Evolutionary conservation across 257 asterid genomes (phyloP), one percentile per base, ranked within the genome.

Genomic region (Nicotiana otophora): DNA sequence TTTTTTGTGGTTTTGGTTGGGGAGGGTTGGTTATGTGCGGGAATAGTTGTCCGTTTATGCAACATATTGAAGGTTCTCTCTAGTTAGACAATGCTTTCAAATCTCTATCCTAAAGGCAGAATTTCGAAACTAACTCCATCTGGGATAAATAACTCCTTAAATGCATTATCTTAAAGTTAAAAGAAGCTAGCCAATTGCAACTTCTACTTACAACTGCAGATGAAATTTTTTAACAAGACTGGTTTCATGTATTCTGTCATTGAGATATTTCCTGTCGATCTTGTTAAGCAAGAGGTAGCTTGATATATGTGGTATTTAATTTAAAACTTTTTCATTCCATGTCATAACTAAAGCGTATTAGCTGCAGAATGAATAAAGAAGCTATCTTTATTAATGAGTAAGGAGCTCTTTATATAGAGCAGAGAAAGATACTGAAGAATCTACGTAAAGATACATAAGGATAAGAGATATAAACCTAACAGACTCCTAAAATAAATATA

Each of bases 51-150:
- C 20, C 48, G 60, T 72, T 20, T 46, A 23, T 72, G 60, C 30
- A 72, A 72, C 23, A 46, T 72, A 72, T 72, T 20, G 36, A 20
- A 1, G 36, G 23, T 70, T 16, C 6, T 46, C 12, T 33, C 16
- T 72, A 42, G 78, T 42, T 72, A n/a, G 78, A 72, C 14, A 12
- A 42, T 72, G 58, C 78, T 72, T 72, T 72, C 60, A 12, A 72
- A 72, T 53, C 20, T 70, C 60, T 42, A 11, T 42, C 78, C 7
- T 70, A 70, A 70, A 20, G 78, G n/a, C 60, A 70, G 16, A 48
- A 74, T 48, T 57, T 74, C 3, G 61, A 74, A 46, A 63, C 69
- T 12, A 70, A 11, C 62, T 74, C 61, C 80, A 14, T 48, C 80
- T 74, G 39, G 39, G 62, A 36, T 48, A 74, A 48, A 30, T 26